phyloP scores from a whole-genome alignment of 257 asterid genomes.

The Solanum medicagineum region DNA sequence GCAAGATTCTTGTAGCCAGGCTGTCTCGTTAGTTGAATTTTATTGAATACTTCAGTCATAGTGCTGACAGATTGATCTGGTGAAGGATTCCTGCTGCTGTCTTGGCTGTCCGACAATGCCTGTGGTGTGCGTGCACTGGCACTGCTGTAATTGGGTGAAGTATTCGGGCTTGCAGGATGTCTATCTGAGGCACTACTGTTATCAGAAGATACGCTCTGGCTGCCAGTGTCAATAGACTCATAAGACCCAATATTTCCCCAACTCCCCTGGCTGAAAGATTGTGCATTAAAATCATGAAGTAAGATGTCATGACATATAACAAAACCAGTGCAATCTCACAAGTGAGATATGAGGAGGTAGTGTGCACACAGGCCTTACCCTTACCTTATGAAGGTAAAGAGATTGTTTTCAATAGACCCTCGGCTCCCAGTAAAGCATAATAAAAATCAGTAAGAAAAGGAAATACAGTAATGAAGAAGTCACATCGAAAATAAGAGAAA shows the following conservation, averaged over 20 bases:
- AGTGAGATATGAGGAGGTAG: background rate
- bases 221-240: constrained; percentile 18
- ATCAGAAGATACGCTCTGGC: constrained; percentile 3
- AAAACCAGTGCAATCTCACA: background rate
- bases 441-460: background rate
- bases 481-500: background rate
- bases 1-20: constrained; percentile 16
- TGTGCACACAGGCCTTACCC: background rate
- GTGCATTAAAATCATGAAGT: background rate
- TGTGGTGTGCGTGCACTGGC: background rate
- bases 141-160: background rate
- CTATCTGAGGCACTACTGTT: background rate
- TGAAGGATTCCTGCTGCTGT: background rate
- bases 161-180: background rate
- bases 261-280: constrained; percentile 34
- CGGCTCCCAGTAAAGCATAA: background rate
- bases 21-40: background rate
- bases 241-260: constrained; percentile 26
- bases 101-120: background rate
- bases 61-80: background rate
- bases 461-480: background rate
- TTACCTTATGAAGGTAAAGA: background rate
- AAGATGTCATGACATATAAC: background rate
- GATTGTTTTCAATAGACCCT: background rate
- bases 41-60: background rate